A percentile compares a stretch with the other conserved stretches of the same genome.
phyloP scores from a whole-genome alignment of 805 yeast species.

The Candida saitoana region DNA sequence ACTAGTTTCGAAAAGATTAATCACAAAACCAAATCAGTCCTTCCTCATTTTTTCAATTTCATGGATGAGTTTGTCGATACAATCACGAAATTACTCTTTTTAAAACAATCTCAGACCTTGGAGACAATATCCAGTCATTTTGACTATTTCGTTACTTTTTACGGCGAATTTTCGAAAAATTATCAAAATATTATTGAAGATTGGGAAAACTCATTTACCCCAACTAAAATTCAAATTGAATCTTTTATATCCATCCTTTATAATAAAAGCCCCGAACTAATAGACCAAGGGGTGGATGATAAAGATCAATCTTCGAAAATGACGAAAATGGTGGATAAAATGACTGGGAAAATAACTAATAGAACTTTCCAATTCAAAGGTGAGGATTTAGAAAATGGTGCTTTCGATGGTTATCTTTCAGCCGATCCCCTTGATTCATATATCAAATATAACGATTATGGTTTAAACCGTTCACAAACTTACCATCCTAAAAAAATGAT shows the following conservation, averaged over 20 bases:
- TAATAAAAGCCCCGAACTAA: conserved; percentile 33
- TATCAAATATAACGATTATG: conserved; percentile 22
- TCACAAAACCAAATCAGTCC: conserved; percentile 33
- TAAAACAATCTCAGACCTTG: conserved; percentile 34
- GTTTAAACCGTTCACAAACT: conserved; percentile 20
- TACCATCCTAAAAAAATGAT: conserved; percentile 25
- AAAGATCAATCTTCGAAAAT: conserved; percentile 21
- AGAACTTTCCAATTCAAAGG: conserved; percentile 24
- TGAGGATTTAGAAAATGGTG: conserved; percentile 26
- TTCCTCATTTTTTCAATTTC: conserved; percentile 45
- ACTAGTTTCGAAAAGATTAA: conserved; percentile 32
- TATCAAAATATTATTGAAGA: conserved; percentile 33
- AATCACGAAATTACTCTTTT: conserved; percentile 35
- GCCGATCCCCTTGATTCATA: conserved; percentile 32
- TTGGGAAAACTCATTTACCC: conserved; percentile 37
- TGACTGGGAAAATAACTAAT: conserved; percentile 15
- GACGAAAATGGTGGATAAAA: conserved; percentile 26
- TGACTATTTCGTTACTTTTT: conserved; percentile 19
- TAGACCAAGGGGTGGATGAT: conserved; percentile 33
- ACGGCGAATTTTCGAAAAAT: conserved; percentile 17
- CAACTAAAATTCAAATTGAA: conserved; percentile 36
- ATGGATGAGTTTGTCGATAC: conserved; percentile 48
- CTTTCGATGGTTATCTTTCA: conserved; percentile 25
- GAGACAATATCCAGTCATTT: conserved; percentile 21
- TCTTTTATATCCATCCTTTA: conserved; percentile 26